These are phyloP conservation scores for Bruguiera gymnorhiza DNA, from an alignment of 345 rosid species.

Conservation along the genomic window DNA sequence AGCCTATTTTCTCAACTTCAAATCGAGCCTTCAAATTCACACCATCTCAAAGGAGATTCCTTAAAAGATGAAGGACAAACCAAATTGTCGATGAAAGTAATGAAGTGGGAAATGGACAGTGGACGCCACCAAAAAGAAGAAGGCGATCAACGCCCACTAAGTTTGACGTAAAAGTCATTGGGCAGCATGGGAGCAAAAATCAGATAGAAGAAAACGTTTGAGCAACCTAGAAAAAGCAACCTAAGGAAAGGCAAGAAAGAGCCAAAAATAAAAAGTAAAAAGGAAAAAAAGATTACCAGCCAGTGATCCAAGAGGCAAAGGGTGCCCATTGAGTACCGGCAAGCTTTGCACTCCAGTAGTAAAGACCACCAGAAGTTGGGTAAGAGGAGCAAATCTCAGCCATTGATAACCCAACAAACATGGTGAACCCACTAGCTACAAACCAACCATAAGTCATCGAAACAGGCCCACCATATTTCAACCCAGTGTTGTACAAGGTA, in stretches of 20 bases:
- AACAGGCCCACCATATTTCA: slow-evolving; percentile 75
- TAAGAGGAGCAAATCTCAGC: slow-evolving; percentile 96
- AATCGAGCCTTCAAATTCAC: neutral
- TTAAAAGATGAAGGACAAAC: neutral
- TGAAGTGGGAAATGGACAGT: neutral
- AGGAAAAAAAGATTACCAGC: slow-evolving; percentile 53
- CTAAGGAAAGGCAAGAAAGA: neutral
- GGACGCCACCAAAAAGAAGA: neutral
- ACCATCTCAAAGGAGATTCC: neutral
- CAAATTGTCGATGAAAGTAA: neutral
- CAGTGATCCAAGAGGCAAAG: slow-evolving; percentile 92
- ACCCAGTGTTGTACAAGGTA: slow-evolving; percentile 77
- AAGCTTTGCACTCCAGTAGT: slow-evolving; percentile 98
- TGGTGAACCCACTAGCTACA: slow-evolving; percentile 69
- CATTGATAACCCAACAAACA: slow-evolving; percentile 85
- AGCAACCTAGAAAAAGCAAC: neutral
- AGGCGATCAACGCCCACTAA: neutral
- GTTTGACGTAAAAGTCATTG: neutral
- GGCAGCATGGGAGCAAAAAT: no score
- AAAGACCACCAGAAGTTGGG: slow-evolving; percentile 97
- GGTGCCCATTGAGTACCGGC: slow-evolving; percentile 92
- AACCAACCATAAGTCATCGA: slow-evolving; percentile 89
- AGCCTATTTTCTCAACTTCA: neutral
- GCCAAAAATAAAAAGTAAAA: neutral
- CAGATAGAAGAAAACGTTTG: no score